These are phyloP conservation scores for Rutstroemia sp. DNA, from an alignment of 2,329 filamentous ascomycete genomes.

Conservation along the genomic window DNA sequence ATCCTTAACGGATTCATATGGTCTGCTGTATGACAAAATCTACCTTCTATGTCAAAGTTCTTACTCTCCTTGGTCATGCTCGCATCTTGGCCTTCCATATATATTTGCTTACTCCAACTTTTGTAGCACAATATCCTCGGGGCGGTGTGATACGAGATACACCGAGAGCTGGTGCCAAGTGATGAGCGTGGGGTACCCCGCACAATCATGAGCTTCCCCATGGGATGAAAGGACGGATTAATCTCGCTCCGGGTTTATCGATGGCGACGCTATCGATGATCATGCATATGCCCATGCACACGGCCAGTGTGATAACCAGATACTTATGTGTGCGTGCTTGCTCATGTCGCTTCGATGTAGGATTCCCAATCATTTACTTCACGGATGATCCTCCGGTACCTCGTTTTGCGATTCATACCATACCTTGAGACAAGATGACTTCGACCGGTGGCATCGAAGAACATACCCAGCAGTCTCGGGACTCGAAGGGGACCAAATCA, in stretches of 20 bases:
- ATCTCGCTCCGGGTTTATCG: neutral
- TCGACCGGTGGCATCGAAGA: no score
- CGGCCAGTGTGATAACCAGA: neutral
- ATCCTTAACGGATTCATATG: no score
- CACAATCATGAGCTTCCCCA: neutral
- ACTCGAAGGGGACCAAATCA: neutral
- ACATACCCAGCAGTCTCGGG: neutral
- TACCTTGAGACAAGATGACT: no score
- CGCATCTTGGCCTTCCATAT: neutral
- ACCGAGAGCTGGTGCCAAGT: slow-evolving; percentile 3
- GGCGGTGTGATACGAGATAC: neutral
- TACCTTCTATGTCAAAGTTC: no score
- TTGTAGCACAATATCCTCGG: neutral
- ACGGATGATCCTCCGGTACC: neutral
- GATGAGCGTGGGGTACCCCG: neutral
- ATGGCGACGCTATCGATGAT: neutral
- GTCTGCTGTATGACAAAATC: no score
- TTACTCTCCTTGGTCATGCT: no score
- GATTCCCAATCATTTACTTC: neutral
- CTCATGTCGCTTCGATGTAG: neutral
- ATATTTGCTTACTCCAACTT: neutral
- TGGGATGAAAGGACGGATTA: slow-evolving; percentile 1
- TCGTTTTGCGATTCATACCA: no score
- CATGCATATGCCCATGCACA: neutral
- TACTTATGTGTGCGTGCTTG: neutral